phyloP scores from a whole-genome alignment of 148 eudicot genomes.

The Selenicereus undatus region DNA sequence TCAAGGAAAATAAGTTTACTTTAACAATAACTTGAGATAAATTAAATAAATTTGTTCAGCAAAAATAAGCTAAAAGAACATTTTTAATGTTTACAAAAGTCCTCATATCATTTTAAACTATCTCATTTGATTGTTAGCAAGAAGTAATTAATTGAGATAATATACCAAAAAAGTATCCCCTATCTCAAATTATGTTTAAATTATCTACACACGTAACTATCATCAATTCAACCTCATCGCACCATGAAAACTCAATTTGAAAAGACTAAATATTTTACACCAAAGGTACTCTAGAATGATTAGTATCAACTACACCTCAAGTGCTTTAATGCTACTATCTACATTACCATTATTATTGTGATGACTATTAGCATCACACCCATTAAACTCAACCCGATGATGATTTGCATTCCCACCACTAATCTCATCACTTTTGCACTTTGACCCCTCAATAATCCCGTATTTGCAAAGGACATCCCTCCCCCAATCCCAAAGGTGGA shows the following conservation, averaged over 20 bases:
- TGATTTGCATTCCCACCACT: conserved; percentile 4
- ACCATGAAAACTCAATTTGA: no score
- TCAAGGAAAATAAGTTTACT: no score
- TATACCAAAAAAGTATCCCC: not conserved
- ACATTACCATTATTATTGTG: conserved; percentile 6
- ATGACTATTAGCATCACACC: not conserved
- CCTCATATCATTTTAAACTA: no score
- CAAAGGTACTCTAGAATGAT: not conserved
- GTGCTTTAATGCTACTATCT: conserved; percentile 16
- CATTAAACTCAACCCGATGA: conserved; percentile 22
- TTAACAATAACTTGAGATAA: no score
- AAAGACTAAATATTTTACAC: not conserved
- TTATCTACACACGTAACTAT: not conserved
- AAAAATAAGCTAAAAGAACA: no score
- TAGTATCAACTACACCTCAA: conserved; percentile 6
- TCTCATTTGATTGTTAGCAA: no score
- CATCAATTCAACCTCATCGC: not conserved
- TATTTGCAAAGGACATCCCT: conserved; percentile 29
- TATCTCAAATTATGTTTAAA: not conserved
- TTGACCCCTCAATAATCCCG: conserved; percentile 39
- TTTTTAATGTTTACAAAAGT: no score
- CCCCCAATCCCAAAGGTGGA: conserved; percentile 79
- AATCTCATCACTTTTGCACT: not conserved
- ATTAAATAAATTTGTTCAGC: no score
- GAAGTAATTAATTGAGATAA: no score